Conservation (phyloP, 768 basidiomycete genomes). For the Lactarius psammicola region DNA sequence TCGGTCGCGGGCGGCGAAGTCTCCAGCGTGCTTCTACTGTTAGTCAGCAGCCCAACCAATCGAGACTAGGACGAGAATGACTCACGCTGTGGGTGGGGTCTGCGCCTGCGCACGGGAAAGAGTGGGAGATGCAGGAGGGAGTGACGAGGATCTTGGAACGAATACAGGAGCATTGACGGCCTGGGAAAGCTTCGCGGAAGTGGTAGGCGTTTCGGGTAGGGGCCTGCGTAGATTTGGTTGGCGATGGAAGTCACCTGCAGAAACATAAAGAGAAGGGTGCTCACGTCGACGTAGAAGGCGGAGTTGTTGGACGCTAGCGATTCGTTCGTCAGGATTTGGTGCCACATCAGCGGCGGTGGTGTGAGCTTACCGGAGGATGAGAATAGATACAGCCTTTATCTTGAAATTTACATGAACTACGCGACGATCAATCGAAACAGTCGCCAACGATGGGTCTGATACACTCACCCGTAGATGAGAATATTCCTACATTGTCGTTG, state of each 20-base stretch:
- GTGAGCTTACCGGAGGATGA: constrained; percentile 65
- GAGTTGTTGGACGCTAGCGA: constrained; percentile 26
- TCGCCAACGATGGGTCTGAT: background rate
- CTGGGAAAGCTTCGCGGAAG: constrained; percentile 47
- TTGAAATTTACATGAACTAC: constrained; percentile 79
- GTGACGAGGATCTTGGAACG: constrained; percentile 59
- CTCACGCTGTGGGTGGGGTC: constrained; percentile 27
- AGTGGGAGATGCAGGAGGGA: constrained; percentile 31
- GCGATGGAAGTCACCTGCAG: background rate
- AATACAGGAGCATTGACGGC: constrained; percentile 85
- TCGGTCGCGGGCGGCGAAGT: constrained; percentile 29
- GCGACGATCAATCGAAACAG: constrained; percentile 13
- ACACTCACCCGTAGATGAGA: constrained; percentile 78
- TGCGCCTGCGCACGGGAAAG: constrained; percentile 29
- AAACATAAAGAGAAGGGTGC: constrained; percentile 15
- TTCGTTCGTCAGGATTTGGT: background rate
- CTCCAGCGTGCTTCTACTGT: constrained; percentile 21
- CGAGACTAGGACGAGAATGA: background rate
- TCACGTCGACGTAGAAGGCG: constrained; percentile 23
- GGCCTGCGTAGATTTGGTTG: constrained; percentile 16
- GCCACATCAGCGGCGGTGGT: too few species aligned
- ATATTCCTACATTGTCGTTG: constrained; percentile 89
- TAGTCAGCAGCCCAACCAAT: constrained; percentile 2
- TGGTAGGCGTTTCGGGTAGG: constrained; percentile 28
- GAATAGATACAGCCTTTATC: constrained; percentile 84